Evolutionary conservation across 192 early-diverging fungal genomes (phyloP), one percentile per base, ranked within the genome.

Genomic region (Linnemannia elongata): DNA sequence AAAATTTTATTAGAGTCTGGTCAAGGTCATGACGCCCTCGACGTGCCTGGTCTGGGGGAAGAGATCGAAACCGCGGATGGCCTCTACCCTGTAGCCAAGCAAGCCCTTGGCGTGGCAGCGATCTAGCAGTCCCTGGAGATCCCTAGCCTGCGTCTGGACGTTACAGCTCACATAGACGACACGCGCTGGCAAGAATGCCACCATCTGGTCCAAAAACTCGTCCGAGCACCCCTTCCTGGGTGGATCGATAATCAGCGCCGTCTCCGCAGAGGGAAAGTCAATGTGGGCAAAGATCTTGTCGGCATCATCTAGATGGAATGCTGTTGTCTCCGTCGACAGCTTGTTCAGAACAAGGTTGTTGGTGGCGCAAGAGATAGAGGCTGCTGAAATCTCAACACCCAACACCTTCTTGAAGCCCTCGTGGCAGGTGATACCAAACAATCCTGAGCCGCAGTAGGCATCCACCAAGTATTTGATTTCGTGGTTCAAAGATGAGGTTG

Each of bases 121-220:
- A 38, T 76, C 80, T 41, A 89, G 76, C 88, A 95, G 88, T 68
- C 90, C 80, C 55, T 90, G 72, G 17, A 95, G 72, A 78, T 95
- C 95, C 44, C 89, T 78, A 0, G 91, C 92, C 82, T 94, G 94
- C 0, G 92, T 89, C 44, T 89, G 91, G 41, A 94, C 93, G 72
- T 93, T 93, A 71, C 95, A 95, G 57, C 91, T 91, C 80, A 95
- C 93, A 80, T 95, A 95, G 4, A 95, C 89, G 49, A 95, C 93
- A 72, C 94, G 91, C 4, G 90, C 90, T 6, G 95, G 95, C 54
- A 92, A 91, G 76, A 94, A 94, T 3, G 91, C 88, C 77, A 93
- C 83, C 60, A 95, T 91, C 88, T 94, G 93, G 39, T 93, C 89
- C 79, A 95, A 78, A 60, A 95, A 94, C 42, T 91, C 94, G 15